Evolutionary conservation across 2,329 filamentous ascomycete species (phyloP).

Genomic region (Plenodomus biglobosus): DNA sequence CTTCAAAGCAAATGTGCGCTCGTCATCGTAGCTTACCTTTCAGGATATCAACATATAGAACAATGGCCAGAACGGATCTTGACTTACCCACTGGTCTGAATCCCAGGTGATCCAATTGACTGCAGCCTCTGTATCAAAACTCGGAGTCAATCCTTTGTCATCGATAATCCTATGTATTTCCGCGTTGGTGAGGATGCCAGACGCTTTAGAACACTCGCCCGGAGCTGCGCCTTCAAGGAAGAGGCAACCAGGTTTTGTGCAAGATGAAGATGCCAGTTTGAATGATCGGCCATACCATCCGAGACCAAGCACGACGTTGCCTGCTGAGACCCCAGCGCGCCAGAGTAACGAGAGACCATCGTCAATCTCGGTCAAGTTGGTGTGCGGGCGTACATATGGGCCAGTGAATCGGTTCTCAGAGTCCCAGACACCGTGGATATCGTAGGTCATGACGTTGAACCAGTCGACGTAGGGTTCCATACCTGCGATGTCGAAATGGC

Average conservation of each 20-base stretch:
- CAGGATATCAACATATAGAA: too few relatives aligned
- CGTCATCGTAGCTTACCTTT: conserved; percentile 32
- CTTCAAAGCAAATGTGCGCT: conserved; percentile 49
- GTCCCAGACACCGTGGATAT: conserved; percentile 49
- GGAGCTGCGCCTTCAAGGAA: conserved; percentile 2
- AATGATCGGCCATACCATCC: conserved; percentile 44
- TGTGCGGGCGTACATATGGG: conserved; percentile 42
- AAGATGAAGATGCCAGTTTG: conserved; percentile 16
- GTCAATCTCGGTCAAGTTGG: conserved; percentile 52
- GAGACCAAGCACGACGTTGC: conserved; percentile 47
- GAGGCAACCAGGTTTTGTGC: conserved; percentile 6
- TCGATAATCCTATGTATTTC: conserved; percentile 5
- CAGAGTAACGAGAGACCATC: conserved; percentile 49
- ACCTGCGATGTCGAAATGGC: conserved; percentile 23
- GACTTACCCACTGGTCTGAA: conserved; percentile 28
- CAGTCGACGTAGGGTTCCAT: conserved; percentile 37
- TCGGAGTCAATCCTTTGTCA: neutral
- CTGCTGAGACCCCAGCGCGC: conserved; percentile 46
- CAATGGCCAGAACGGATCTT: too few relatives aligned
- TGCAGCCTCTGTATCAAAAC: conserved; percentile 1
- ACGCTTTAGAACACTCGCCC: neutral
- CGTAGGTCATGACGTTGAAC: conserved; percentile 52
- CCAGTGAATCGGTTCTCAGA: conserved; percentile 6
- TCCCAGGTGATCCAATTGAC: conserved; percentile 21
- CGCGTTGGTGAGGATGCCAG: conserved; percentile 1